These are phyloP conservation scores for Globisporangium carolinianum DNA, from an alignment of 352 stramenopile genomes.

Conservation along the genomic window DNA sequence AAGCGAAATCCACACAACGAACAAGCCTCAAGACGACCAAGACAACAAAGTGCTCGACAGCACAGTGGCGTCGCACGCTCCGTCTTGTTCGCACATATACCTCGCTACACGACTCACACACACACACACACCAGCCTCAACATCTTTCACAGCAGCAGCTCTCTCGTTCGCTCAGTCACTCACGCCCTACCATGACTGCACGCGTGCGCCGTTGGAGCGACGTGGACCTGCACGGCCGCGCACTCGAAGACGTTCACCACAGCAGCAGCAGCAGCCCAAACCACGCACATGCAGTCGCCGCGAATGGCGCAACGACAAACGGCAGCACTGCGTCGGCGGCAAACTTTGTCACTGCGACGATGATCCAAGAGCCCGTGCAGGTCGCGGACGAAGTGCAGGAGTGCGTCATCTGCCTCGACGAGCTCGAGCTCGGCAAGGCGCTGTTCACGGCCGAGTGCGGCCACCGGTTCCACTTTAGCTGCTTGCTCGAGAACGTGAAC, in stretches of 20 bases:
- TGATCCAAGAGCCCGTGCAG: slow-evolving; percentile 17
- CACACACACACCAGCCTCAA: not conserved
- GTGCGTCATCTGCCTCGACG: slow-evolving; percentile 84
- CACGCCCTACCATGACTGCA: slow-evolving; percentile 12
- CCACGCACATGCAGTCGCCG: not conserved
- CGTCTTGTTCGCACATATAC: too few species aligned
- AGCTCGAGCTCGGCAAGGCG: slow-evolving; percentile 50
- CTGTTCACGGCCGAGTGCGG: slow-evolving; percentile 83
- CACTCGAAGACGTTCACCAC: slow-evolving; percentile 15
- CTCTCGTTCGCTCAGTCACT: too few species aligned
- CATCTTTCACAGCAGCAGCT: too few species aligned
- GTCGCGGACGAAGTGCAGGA: slow-evolving; percentile 39
- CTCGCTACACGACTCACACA: not conserved
- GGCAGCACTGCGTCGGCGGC: not conserved
- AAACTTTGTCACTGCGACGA: slow-evolving; percentile 19
- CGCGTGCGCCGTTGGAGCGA: slow-evolving; percentile 72
- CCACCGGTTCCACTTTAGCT: slow-evolving; percentile 84
- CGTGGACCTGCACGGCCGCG: slow-evolving; percentile 28
- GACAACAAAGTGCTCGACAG: too few species aligned
- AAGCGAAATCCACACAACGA: too few species aligned
- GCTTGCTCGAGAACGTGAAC: slow-evolving; percentile 84
- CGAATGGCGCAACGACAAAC: not conserved
- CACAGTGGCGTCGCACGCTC: too few species aligned
- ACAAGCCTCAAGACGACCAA: too few species aligned
- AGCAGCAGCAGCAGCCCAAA: not conserved